A percentile compares a stretch with the other conserved stretches of the same genome.
Evolutionary conservation across 2,329 filamentous ascomycete genomes (phyloP).

Genomic region (Xylariales sp.): DNA sequence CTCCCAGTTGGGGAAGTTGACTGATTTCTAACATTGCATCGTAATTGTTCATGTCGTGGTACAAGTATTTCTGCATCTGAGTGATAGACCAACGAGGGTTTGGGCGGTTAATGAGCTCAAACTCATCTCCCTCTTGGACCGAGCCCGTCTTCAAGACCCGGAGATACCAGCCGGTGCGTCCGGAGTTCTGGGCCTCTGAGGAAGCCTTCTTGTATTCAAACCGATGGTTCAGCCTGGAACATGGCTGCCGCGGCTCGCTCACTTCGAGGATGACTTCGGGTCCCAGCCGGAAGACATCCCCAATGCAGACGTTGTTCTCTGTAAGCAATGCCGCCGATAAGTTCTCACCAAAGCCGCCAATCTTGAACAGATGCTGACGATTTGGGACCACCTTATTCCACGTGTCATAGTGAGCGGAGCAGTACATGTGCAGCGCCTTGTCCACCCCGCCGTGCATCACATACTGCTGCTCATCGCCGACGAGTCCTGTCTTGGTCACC

Average conservation of each 20-base stretch:
- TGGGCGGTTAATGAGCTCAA: conserved; percentile 7
- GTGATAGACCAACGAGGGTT: conserved; percentile 6
- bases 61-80: conserved; percentile 3
- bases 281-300: conserved; percentile 53
- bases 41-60: conserved; percentile 32
- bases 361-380: conserved; percentile 43
- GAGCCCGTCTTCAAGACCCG: conserved; percentile 51
- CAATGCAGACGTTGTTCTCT: conserved; percentile 60
- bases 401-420: conserved; percentile 48
- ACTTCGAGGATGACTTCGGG: conserved; percentile 48
- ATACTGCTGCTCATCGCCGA: conserved; percentile 55
- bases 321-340: conserved; percentile 51
- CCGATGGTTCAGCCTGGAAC: conserved; percentile 65
- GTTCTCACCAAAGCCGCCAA: conserved; percentile 63
- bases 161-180: conserved; percentile 62
- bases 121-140: conserved; percentile 28
- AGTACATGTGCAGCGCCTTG: conserved; percentile 59
- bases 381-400: conserved; percentile 51
- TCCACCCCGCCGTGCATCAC: conserved; percentile 55
- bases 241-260: conserved; percentile 57
- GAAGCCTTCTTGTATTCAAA: conserved; percentile 60
- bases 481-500: conserved; percentile 45
- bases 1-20: conserved; percentile 42
- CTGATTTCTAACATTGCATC: conserved; percentile 46
- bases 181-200: conserved; percentile 47